Evolutionary conservation across 129 eudicot species (phyloP), one percentile per base, ranked within the genome.

Genomic region (Smallanthus sonchifolius): DNA sequence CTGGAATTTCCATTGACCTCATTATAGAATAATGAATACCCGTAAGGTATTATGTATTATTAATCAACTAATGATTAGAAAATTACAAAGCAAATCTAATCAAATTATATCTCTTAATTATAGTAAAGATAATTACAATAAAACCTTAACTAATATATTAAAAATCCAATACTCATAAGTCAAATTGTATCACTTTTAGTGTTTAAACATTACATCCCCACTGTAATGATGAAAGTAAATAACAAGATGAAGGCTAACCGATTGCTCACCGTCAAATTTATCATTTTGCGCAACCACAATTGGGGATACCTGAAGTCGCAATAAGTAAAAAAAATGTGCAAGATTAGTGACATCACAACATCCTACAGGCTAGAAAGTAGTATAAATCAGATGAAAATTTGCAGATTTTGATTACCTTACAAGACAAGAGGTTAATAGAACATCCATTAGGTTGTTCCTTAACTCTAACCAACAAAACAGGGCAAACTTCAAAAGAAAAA

Each of bases 281-380:
- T 93, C 78, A 85, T 93, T 93, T 75, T 93, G 98, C 2, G 96
- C 98, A 49, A 84, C 98, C 67, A 93, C 98, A 67, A 90, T 80
- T 1, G 96, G 96, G 8, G 98, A 93, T 13, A 97, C 98, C 79
- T 93, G 97, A 63, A 91, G 95, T 90, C 88, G 85, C 84, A 84
- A 79, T 45, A 24, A 55, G 69, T 73, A 56, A 49, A 66, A 28
- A 49, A n/a, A n/a, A n/a, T n/a, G 20, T n/a, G 43, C 39, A 59
- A 48, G 20, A 62, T 36, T 11, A 77, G 32, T 19, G 47, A 64
- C 36, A 16, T 10, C 72, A 71, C 47, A 69, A 51, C 11, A 74
- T 24, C 8, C 39, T 44, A 65, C 13, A 69, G 19, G 51, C 32
- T 61, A 35, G 10, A 61, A 34, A 34, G 51, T 11, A 19, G 61